These are phyloP conservation scores for Thelonectria rubi DNA, from an alignment of 2,329 filamentous ascomycete genomes.

Conservation along the genomic window DNA sequence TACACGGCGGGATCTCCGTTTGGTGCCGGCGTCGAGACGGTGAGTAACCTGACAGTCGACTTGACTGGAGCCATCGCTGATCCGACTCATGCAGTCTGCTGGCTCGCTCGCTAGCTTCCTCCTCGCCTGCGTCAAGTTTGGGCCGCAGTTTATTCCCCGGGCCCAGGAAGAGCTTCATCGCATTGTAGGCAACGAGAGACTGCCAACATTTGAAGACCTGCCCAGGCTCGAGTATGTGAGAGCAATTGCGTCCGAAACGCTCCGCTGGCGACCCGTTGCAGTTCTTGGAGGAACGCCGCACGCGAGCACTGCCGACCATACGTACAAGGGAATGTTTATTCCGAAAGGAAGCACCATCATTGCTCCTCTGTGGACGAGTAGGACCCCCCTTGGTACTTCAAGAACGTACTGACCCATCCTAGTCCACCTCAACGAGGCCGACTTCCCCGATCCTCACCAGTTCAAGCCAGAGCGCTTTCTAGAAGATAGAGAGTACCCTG, in stretches of 20 bases:
- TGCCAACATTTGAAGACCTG: slow-evolving; percentile 51
- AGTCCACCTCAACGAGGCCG: slow-evolving; percentile 54
- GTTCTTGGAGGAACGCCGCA: slow-evolving; percentile 57
- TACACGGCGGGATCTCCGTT: slow-evolving; percentile 57
- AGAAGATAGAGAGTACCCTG: slow-evolving; percentile 48
- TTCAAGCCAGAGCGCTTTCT: slow-evolving; percentile 51
- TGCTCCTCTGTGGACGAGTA: slow-evolving; percentile 54
- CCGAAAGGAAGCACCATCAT: slow-evolving; percentile 54
- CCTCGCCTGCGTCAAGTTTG: slow-evolving; percentile 62
- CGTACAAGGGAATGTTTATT: slow-evolving; percentile 55
- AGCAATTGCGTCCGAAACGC: slow-evolving; percentile 51
- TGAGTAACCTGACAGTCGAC: slow-evolving; percentile 27
- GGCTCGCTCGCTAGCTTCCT: slow-evolving; percentile 60
- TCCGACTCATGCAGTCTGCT: slow-evolving; percentile 46
- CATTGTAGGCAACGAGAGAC: slow-evolving; percentile 48
- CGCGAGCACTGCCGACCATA: slow-evolving; percentile 54
- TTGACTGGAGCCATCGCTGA: too few species aligned
- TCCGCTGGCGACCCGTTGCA: slow-evolving; percentile 53
- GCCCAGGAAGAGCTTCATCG: slow-evolving; percentile 51
- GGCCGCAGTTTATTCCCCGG: slow-evolving; percentile 57
- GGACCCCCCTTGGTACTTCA: slow-evolving; percentile 9
- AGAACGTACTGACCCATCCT: not conserved
- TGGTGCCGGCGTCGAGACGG: slow-evolving; percentile 55
- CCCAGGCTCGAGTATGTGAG: slow-evolving; percentile 46
- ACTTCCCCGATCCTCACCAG: slow-evolving; percentile 52